Percentiles rank a stretch among this genome's conserved stretches.
Conservation (phyloP, 1,284 basidiomycete species). For the Rhizoctonia solani region DNA sequence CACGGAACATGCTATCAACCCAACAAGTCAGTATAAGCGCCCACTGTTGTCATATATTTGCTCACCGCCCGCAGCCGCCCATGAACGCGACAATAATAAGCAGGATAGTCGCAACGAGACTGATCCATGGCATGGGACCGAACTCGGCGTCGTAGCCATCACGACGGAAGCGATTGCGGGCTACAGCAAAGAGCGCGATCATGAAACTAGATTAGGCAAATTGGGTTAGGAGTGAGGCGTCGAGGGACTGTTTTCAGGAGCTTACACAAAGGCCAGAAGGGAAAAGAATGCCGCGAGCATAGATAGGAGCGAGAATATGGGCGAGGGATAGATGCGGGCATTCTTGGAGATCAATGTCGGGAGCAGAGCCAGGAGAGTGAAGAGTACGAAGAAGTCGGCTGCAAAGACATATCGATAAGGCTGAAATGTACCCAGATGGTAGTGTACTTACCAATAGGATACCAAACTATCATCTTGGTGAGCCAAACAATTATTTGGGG, state of each 20-base stretch:
- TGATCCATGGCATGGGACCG: slow-evolving; percentile 33
- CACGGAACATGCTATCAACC: slow-evolving; percentile 32
- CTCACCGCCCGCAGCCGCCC: slow-evolving; percentile 30
- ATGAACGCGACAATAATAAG: slow-evolving; percentile 22
- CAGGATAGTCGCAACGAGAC: slow-evolving; percentile 24
- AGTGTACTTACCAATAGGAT: slow-evolving; percentile 21
- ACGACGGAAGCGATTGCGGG: slow-evolving; percentile 29
- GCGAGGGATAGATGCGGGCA: slow-evolving; percentile 30
- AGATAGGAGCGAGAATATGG: slow-evolving; percentile 24
- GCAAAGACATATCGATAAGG: background rate
- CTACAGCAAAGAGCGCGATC: slow-evolving; percentile 28
- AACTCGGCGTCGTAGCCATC: slow-evolving; percentile 25
- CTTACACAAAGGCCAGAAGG: slow-evolving; percentile 25
- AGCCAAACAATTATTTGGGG: slow-evolving; percentile 31
- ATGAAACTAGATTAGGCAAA: slow-evolving; percentile 26
- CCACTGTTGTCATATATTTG: background rate
- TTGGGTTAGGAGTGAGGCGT: background rate
- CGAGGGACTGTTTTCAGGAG: background rate
- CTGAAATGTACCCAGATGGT: background rate
- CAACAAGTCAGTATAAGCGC: background rate
- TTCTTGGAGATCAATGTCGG: slow-evolving; percentile 24
- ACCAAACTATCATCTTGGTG: slow-evolving; percentile 33
- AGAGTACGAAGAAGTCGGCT: slow-evolving; percentile 23
- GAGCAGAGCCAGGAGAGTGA: slow-evolving; percentile 9
- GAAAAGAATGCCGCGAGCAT: slow-evolving; percentile 29